Base-by-base conservation (phyloP, 768 basidiomycete species). In the Leucocoprinus sp. region DNA sequence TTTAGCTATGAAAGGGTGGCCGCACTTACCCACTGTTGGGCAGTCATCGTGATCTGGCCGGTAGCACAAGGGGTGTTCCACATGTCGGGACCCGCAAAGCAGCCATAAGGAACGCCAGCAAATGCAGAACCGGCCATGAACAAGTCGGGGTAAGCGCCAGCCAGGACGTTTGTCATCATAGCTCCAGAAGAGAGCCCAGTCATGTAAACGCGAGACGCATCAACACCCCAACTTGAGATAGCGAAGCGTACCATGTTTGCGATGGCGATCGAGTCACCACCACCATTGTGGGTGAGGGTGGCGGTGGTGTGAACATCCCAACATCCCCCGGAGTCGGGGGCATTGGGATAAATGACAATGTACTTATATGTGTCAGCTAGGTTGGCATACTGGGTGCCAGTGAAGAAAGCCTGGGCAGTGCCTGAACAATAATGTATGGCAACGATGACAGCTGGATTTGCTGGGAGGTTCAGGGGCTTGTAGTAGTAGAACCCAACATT, bases 151-250 rank as follows among this genome's bases (percentile, higher is more conserved):
- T 78, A 76, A 11, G 72, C 69, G 26, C 73, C 76, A 37, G 63
- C 60, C 33, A 78, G 61, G 19, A 77, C 75, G 53, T 71, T 74
- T 45, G 76, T 77, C 76, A 78, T 78, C 77, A 78, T 80, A 1
- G 68, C 70, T 34, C 76, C 77, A 2, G 75, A 76, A 3, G 70
- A 71, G 2, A 67, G 66, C 12, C 76, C 76, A 26, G 72, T 72
- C 21, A 67, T 69, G 56, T 69, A 78, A 47, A 78, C 75, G 29
- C 66, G 64, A n/a, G 48, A 53, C 2, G 71, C 29, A 50, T 76
- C 69, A 28, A 74, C 74, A 26, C 64, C 65, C 48, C 63, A 75
- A 60, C 64, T 74, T 17, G 60, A 41, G 38, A 78, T 70, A 12
- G 76, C 71, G 52, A 67, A 77, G 28, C 66, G 62, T 29, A 71